Percentiles rank a stretch among this genome's conserved stretches.
These are phyloP conservation scores for Penicillium verrucosum DNA, from an alignment of 2,329 filamentous ascomycete species.

Conservation along the genomic window DNA sequence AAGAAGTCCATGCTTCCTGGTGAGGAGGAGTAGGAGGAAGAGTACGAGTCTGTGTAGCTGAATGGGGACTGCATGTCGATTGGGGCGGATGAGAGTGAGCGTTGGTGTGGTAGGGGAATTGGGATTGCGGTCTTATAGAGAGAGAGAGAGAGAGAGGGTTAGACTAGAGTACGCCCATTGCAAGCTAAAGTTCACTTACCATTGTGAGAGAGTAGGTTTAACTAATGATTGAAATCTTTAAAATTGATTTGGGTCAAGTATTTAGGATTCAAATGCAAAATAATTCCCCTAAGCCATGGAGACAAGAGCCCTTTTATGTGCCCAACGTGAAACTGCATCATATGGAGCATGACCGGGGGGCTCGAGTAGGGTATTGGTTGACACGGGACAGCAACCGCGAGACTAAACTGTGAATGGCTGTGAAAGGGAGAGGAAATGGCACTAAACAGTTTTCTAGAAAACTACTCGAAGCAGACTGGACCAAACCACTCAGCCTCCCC, in stretches of 20 bases:
- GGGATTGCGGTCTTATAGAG: conserved; percentile 17
- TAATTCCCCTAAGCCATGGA: background rate
- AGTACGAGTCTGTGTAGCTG: conserved; percentile 21
- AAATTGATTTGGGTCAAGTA: background rate
- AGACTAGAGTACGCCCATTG: conserved; percentile 8
- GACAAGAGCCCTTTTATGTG: conserved; percentile 6
- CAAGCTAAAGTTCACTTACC: conserved; percentile 10
- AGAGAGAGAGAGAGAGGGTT: background rate
- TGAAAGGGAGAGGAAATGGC: background rate
- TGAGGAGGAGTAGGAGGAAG: conserved; percentile 19
- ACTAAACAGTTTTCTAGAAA: conserved; percentile 9
- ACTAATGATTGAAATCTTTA: conserved; percentile 4
- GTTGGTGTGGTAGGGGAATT: conserved; percentile 5
- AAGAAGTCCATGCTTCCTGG: conserved; percentile 26
- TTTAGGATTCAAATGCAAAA: background rate
- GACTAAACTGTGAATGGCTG: background rate
- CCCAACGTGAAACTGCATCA: background rate
- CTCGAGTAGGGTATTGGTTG: background rate
- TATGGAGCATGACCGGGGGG: conserved; percentile 1
- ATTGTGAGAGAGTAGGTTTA: conserved; percentile 17
- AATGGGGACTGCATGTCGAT: conserved; percentile 23
- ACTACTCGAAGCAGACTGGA: conserved; percentile 5
- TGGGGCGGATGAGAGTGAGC: conserved; percentile 3
- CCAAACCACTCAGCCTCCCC: conserved; percentile 17
- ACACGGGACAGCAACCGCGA: conserved; percentile 3